These are phyloP conservation scores for Capsicum chinense DNA, from an alignment of 257 asterid species.

Conservation along the genomic window DNA sequence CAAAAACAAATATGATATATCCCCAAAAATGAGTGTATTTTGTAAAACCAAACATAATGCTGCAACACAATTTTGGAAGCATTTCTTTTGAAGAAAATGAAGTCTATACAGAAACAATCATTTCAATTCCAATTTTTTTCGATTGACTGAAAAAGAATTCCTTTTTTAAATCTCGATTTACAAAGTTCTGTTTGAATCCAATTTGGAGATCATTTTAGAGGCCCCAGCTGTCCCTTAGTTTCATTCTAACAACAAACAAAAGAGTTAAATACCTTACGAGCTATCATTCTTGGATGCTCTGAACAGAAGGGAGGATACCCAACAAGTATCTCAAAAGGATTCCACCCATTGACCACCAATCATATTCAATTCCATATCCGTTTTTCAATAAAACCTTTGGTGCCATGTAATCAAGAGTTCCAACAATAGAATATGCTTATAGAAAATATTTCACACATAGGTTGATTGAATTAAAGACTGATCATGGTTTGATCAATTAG, in stretches of 20 bases:
- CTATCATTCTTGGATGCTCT: constrained; percentile 95
- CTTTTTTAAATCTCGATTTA: not conserved
- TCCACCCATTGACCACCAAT: constrained; percentile 98
- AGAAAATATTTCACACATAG: constrained; percentile 24
- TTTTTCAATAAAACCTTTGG: constrained; percentile 90
- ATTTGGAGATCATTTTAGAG: constrained; percentile 10
- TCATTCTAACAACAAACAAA: constrained; percentile 16
- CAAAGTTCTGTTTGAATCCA: not conserved
- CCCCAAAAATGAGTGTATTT: not conserved
- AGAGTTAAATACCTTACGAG: constrained; percentile 77
- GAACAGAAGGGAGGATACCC: constrained; percentile 99
- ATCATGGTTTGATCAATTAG: not conserved
- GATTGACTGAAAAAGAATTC: not conserved
- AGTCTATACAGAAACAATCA: not conserved
- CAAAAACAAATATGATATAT: constrained; percentile 5
- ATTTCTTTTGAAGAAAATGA: not conserved
- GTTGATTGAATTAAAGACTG: constrained; percentile 11
- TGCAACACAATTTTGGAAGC: not conserved
- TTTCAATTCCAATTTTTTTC: not conserved
- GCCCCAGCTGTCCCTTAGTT: not conserved
- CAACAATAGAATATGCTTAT: constrained; percentile 95
- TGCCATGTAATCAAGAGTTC: constrained; percentile 98
- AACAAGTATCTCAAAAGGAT: constrained; percentile 87
- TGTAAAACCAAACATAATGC: not conserved
- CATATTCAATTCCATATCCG: constrained; percentile 98